Evolutionary conservation across 306 rosid genomes (phyloP).

Genomic region (Prunus persica): DNA sequence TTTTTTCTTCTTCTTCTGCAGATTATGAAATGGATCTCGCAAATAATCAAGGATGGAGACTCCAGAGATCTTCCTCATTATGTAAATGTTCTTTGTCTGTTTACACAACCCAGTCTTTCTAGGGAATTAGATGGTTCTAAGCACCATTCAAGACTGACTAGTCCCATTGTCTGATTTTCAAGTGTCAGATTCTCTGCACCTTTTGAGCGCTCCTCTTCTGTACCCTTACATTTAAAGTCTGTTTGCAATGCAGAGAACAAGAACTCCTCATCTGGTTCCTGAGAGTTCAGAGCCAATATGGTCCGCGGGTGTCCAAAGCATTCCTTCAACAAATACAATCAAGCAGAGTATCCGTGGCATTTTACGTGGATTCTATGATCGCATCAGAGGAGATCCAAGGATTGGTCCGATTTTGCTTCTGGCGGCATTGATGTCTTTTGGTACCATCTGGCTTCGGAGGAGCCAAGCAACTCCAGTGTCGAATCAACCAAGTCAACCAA

Average conservation of each 20-base stretch:
- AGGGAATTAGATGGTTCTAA: no score
- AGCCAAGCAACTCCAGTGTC: conserved; percentile 47
- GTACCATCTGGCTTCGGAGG: conserved; percentile 68
- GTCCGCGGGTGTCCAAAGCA: conserved; percentile 47
- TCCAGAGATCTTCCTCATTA: conserved; percentile 77
- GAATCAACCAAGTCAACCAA: conserved; percentile 41
- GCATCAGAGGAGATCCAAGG: conserved; percentile 69
- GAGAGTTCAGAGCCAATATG: conserved; percentile 65
- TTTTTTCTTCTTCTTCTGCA: conserved; percentile 23
- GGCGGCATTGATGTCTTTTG: conserved; percentile 69
- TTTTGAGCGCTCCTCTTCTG: not conserved
- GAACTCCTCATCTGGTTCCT: conserved; percentile 68
- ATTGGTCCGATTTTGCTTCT: conserved; percentile 81
- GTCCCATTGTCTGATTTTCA: no score
- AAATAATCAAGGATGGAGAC: conserved; percentile 78
- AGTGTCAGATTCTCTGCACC: not conserved
- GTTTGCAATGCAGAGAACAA: conserved; percentile 51
- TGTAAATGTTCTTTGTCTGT: conserved; percentile 43
- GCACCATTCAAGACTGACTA: no score
- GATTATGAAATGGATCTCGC: conserved; percentile 78
- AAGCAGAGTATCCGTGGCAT: conserved; percentile 39
- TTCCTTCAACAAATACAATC: conserved; percentile 38
- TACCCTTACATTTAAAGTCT: not conserved
- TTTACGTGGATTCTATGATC: conserved; percentile 40
- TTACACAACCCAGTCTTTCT: not conserved